Evolutionary conservation across 2,329 filamentous ascomycete genomes (phyloP).

Genomic region (Rhynchosporium secalis): DNA sequence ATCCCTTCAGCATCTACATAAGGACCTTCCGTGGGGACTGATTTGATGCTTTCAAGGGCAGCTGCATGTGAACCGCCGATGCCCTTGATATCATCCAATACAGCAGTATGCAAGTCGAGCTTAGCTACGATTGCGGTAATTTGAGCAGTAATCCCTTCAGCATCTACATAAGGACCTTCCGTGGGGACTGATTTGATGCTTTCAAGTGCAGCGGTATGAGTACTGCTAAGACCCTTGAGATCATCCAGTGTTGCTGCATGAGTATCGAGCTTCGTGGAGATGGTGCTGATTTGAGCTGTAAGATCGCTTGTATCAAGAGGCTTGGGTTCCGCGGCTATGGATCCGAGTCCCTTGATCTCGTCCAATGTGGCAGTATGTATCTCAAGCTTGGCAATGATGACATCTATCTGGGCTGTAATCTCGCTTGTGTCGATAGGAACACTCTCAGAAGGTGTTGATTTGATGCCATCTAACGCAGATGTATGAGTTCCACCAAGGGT

Average conservation of each 20-base stretch:
- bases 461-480: slow-evolving; percentile 19
- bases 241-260: slow-evolving; percentile 27
- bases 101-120: slow-evolving; percentile 18
- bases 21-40: not conserved
- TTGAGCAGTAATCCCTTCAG: slow-evolving; percentile 9
- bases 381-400: slow-evolving; percentile 16
- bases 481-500: slow-evolving; percentile 14
- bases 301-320: slow-evolving; percentile 5
- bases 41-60: slow-evolving; percentile 22
- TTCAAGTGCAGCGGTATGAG: slow-evolving; percentile 20
- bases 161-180: not conserved
- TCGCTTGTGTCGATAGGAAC: not conserved
- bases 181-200: slow-evolving; percentile 18
- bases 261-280: slow-evolving; percentile 13
- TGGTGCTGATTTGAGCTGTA: slow-evolving; percentile 12
- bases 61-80: slow-evolving; percentile 23
- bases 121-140: slow-evolving; percentile 14
- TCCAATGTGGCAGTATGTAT: slow-evolving; percentile 23
- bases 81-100: slow-evolving; percentile 24
- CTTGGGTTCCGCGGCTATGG: not conserved
- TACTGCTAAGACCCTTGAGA: slow-evolving; percentile 20
- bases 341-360: slow-evolving; percentile 25
- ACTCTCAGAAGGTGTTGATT: not conserved
- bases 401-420: slow-evolving; percentile 12
- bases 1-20: not conserved